phyloP scores from a whole-genome alignment of 495 filamentous ascomycete genomes.

The Penicillium argentinense region DNA sequence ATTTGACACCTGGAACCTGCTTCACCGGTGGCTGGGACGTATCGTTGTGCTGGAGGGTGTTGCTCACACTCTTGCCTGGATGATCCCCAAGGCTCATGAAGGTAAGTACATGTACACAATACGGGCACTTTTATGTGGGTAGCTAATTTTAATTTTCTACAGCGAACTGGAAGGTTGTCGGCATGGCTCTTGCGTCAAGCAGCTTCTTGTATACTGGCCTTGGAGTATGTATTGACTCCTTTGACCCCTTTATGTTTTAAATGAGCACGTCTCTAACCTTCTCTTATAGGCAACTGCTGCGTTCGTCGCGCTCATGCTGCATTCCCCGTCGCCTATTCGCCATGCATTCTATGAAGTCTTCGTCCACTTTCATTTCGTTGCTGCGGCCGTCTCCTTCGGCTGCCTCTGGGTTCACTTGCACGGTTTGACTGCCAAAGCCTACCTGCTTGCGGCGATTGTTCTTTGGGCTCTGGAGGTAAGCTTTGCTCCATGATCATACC shows the following conservation, averaged over 20 bases:
- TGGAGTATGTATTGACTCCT: conserved; percentile 39
- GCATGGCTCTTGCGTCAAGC: conserved; percentile 43
- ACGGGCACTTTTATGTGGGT: background rate
- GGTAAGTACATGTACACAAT: conserved; percentile 23
- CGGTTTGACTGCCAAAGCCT: conserved; percentile 61
- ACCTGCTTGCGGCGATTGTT: conserved; percentile 65
- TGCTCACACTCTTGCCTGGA: conserved; percentile 64
- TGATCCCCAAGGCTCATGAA: conserved; percentile 64
- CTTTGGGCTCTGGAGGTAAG: conserved; percentile 74
- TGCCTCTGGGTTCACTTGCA: conserved; percentile 73
- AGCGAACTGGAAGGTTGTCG: conserved; percentile 62
- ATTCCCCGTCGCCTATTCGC: conserved; percentile 72
- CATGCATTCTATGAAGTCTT: conserved; percentile 98
- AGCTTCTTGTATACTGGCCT: conserved; percentile 59
- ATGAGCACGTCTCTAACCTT: conserved; percentile 2
- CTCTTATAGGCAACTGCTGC: conserved; percentile 39
- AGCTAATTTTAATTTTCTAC: conserved; percentile 16
- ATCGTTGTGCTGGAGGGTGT: conserved; percentile 67
- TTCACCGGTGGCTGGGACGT: conserved; percentile 77
- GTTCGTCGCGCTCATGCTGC: conserved; percentile 58
- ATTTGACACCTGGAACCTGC: conserved; percentile 76
- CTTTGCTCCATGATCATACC: background rate
- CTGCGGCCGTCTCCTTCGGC: conserved; percentile 61
- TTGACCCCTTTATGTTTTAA: background rate
- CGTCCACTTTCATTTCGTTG: conserved; percentile 74